phyloP scores from a whole-genome alignment of 1,284 basidiomycete genomes.

The Naganishia albida region DNA sequence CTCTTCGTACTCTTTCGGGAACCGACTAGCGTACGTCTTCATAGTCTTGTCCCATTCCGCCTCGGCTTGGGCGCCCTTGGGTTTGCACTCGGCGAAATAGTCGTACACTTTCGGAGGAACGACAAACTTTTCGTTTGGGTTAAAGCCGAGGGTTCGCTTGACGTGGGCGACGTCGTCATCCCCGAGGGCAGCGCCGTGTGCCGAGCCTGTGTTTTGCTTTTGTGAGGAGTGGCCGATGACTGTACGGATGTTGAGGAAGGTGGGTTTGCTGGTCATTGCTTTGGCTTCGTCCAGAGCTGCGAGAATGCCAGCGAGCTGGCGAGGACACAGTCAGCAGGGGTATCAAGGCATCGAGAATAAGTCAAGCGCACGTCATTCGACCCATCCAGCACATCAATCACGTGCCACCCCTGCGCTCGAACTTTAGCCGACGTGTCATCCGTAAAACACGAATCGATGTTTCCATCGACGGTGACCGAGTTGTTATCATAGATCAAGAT shows the following conservation, averaged over 20 bases:
- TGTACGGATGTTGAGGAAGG: slow-evolving; percentile 46
- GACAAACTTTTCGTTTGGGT: slow-evolving; percentile 43
- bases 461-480: slow-evolving; percentile 51
- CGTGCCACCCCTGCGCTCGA: slow-evolving; percentile 45
- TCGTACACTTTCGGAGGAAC: slow-evolving; percentile 43
- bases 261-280: slow-evolving; percentile 45
- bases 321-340: neutral
- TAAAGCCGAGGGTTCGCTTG: slow-evolving; percentile 46
- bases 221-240: slow-evolving; percentile 48
- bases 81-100: slow-evolving; percentile 43
- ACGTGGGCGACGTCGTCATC: slow-evolving; percentile 46
- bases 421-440: slow-evolving; percentile 52
- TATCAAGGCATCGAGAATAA: neutral
- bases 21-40: slow-evolving; percentile 37
- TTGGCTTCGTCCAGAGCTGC: slow-evolving; percentile 44
- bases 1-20: slow-evolving; percentile 41
- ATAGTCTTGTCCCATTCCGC: slow-evolving; percentile 44
- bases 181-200: slow-evolving; percentile 47
- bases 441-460: slow-evolving; percentile 49
- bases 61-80: slow-evolving; percentile 41
- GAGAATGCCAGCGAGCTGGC: slow-evolving; percentile 45
- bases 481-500: slow-evolving; percentile 54
- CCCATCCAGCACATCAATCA: slow-evolving; percentile 48
- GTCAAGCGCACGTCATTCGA: slow-evolving; percentile 41
- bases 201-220: slow-evolving; percentile 41